Base-by-base conservation (phyloP, 257 asterid genomes). In the Solanum dulcamara region DNA sequence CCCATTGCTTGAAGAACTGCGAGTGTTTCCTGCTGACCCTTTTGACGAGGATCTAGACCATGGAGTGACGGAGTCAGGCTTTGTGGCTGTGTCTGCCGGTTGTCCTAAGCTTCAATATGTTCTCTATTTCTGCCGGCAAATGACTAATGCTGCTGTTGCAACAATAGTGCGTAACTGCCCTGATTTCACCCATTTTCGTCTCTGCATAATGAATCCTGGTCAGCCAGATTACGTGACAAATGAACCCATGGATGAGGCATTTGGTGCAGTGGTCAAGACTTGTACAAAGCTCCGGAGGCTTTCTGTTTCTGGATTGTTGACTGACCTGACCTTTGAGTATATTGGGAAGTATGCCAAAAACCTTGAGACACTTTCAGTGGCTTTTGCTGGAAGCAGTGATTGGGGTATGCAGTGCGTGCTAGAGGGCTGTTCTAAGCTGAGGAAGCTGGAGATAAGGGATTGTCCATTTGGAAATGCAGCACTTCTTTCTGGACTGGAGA, bases 101-200 rank as follows among this genome's bases (percentile, higher is more conserved):
- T 95, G 98, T 89, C 95, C 88, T 80, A 91, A 86, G 32, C 98
- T 95, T 89, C 96, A 87, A 60, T 95, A 95, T 17, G 97, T 94
- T 83, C 95, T 95, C 84, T 95, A 93, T 92, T 95, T 94, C 67
- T 95, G 98, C 84, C 88, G 93, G 89, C 91, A 92, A 87, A 95
- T 95, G 98, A 94, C 98, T 12, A 95, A 95, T 67, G 97, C 96
- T 74, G 98, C 98, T 15, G 97, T 95, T n/a, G 88, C 91, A 8
- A 89, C 93, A 32, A 84, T 94, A 48, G 98, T 86, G 38, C 91
- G 84, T 66, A 95, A 94, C 82, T 95, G 98, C 89, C 98, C 98
- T 1, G 84, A 90, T 88, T 95, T 95, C 46, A 95, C 98, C 83
- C 98, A 95, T 90, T 95, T 95, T 55, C 98, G 98, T 66, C 98